Conservation (phyloP, 495 filamentous ascomycete species). For the Cercophora scortea region DNA sequence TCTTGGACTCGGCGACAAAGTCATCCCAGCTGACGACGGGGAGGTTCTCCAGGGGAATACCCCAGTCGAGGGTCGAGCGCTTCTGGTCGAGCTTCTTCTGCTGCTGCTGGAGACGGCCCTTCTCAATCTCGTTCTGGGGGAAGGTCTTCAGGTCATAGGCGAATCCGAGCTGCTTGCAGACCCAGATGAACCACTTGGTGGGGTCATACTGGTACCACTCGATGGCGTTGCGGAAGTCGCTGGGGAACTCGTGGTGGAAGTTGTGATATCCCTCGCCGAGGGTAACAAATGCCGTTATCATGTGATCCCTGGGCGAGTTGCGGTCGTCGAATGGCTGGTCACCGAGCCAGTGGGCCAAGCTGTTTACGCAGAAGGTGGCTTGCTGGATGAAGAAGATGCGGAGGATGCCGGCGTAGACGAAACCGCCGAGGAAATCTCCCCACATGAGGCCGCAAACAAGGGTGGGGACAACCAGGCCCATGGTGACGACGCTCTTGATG, state of each 20-base stretch:
- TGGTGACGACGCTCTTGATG: slow-evolving; percentile 78
- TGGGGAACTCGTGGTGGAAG: slow-evolving; percentile 99
- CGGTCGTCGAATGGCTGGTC: slow-evolving; percentile 99
- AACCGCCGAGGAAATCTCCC: slow-evolving; percentile 86
- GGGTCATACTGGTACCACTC: slow-evolving; percentile 98
- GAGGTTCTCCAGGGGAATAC: slow-evolving; percentile 84
- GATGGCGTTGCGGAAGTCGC: slow-evolving; percentile 97
- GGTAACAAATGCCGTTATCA: slow-evolving; percentile 90
- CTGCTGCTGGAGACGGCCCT: slow-evolving; percentile 90
- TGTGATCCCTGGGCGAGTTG: slow-evolving; percentile 94
- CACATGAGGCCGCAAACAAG: slow-evolving; percentile 79
- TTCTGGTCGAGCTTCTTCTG: slow-evolving; percentile 99
- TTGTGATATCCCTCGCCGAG: slow-evolving; percentile 99
- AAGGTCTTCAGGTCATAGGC: slow-evolving; percentile 97
- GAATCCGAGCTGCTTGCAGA: slow-evolving; percentile 86
- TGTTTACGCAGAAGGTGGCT: slow-evolving; percentile 99
- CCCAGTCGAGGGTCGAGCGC: slow-evolving; percentile 89
- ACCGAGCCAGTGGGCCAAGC: slow-evolving; percentile 95
- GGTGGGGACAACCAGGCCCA: slow-evolving; percentile 80
- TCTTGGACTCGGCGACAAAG: slow-evolving; percentile 76
- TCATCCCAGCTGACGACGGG: slow-evolving; percentile 97
- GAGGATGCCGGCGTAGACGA: slow-evolving; percentile 91
- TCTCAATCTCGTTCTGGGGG: slow-evolving; percentile 97
- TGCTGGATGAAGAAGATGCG: slow-evolving; percentile 98
- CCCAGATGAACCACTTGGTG: slow-evolving; percentile 96